A percentile compares a stretch with the other conserved stretches of the same genome.
Conservation (phyloP, 805 yeast genomes). For the Kazachstania kunashirensis region DNA sequence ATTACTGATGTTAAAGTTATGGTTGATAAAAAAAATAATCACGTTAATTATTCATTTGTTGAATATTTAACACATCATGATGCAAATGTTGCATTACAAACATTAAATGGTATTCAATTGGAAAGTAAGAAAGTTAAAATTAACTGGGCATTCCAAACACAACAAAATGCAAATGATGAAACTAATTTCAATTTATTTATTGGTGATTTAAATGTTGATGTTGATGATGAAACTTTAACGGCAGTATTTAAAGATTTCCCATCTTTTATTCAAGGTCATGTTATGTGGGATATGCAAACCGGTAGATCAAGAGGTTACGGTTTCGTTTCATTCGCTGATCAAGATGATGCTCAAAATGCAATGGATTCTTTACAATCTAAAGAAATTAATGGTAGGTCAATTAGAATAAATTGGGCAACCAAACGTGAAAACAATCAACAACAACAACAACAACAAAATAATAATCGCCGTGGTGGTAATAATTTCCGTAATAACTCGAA, state of each 20-base stretch:
- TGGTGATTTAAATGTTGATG: constrained; percentile 76
- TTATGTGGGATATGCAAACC: constrained; percentile 96
- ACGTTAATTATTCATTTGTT: constrained; percentile 75
- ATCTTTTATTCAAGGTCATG: constrained; percentile 72
- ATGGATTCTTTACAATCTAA: constrained; percentile 66
- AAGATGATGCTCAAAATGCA: constrained; percentile 65
- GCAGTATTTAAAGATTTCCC: constrained; percentile 47
- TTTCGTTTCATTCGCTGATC: constrained; percentile 64
- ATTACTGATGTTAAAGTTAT: constrained; percentile 60
- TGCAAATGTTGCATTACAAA: constrained; percentile 54
- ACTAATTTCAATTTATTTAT: constrained; percentile 69
- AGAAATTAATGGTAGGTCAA: constrained; percentile 60
- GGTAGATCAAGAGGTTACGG: constrained; percentile 90
- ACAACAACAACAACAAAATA: constrained; percentile 14
- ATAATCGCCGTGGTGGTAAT: constrained; percentile 16
- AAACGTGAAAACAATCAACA: constrained; percentile 41
- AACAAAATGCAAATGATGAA: constrained; percentile 47
- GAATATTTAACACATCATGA: constrained; percentile 51
- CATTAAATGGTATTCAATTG: constrained; percentile 49
- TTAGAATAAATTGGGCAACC: constrained; percentile 84
- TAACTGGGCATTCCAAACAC: constrained; percentile 80
- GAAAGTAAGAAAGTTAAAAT: constrained; percentile 50
- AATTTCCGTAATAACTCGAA: constrained; percentile 20
- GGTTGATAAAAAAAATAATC: constrained; percentile 63
- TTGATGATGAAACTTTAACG: constrained; percentile 64